Base-by-base conservation (phyloP, 2,329 filamentous ascomycete species). In the Penicillium sp. region DNA sequence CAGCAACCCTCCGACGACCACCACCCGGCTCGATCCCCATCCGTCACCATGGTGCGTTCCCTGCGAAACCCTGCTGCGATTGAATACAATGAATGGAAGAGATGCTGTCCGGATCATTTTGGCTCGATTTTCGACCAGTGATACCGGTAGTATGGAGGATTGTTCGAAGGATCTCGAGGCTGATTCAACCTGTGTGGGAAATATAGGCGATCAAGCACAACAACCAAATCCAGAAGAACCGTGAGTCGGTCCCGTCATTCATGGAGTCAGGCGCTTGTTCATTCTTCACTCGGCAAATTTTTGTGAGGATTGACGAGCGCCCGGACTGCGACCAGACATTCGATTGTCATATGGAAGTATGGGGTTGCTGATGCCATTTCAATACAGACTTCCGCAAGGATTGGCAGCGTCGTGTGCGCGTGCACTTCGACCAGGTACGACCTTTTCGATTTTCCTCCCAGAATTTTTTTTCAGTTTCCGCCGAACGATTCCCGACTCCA, bases 361-460 rank as follows among this genome's bases (percentile, higher is more conserved):
- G 28, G 48, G 39, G 39, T 59, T 46, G 50, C 61, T 69, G 58
- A 68, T 56, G 39, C 39, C 9, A 58, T 63, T 53, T 55, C 49
- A 60, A 57, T 70, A 32, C 29, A 93, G 88, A 96, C 76, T 95
- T 95, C 88, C 90, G 89, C 80, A 96, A 95, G 89, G 90, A 98
- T 83, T 98, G 93, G 93, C 90, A 97, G 79, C 88, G 90, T 80
- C 88, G 90, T 80, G 93, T 98, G 73, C 88, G 90, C 79, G 88
- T 88, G 78, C 93, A 98, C 84, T 98, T 98, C 81, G 90, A 98
- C 83, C 93, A 97, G 90, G 91, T 95, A 91, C 76, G 76, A 73
- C 73, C 18, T 18, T 68, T 75, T 71, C 52, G 53, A 49, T 47
- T 39, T 45, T 43, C 44, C 34, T 44, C 41, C 18, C 36, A 43